Percentiles rank a stretch among this genome's conserved stretches.
These are phyloP conservation scores for Chaetomium strumarium DNA, from an alignment of 2,329 filamentous ascomycete species.

Conservation along the genomic window DNA sequence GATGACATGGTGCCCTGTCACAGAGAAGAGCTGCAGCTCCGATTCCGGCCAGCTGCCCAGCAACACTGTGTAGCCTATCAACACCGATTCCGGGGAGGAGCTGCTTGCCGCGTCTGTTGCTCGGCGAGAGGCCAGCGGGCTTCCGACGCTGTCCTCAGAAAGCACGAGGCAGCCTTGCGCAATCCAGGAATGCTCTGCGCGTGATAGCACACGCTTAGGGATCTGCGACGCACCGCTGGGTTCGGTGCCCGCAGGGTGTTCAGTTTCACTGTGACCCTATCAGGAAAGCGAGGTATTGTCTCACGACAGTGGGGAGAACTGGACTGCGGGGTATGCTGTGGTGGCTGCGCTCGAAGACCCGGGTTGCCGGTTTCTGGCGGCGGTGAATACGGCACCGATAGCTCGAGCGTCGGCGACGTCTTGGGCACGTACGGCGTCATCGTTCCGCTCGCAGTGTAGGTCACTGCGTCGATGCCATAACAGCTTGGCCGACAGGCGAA, in stretches of 20 bases:
- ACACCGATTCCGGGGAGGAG: not conserved
- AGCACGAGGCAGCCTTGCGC: not conserved
- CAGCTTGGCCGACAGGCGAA: conserved; percentile 12
- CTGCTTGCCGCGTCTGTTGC: not conserved
- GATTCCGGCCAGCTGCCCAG: conserved; percentile 6
- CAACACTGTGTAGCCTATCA: conserved; percentile 1
- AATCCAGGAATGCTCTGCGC: not conserved
- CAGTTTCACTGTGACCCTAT: conserved; percentile 3
- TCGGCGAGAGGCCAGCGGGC: not conserved
- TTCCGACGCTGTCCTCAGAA: not conserved
- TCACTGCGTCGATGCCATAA: conserved; percentile 20
- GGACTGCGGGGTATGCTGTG: conserved; percentile 17
- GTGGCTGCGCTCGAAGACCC: conserved; percentile 10
- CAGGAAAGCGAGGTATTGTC: conserved; percentile 6
- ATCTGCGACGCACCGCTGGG: conserved; percentile 9
- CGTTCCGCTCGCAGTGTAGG: conserved; percentile 32
- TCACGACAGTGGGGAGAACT: conserved; percentile 12
- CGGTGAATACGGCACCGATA: conserved; percentile 20
- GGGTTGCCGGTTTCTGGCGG: conserved; percentile 4
- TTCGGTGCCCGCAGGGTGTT: not conserved
- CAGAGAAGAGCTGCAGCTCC: conserved; percentile 8
- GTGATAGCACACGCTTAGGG: conserved; percentile 2
- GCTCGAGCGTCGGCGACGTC: conserved; percentile 30
- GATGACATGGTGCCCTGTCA: conserved; percentile 36
- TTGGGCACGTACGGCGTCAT: conserved; percentile 39